phyloP scores from a whole-genome alignment of 2,329 filamentous ascomycete genomes.

The Fusarium subglutinans region DNA sequence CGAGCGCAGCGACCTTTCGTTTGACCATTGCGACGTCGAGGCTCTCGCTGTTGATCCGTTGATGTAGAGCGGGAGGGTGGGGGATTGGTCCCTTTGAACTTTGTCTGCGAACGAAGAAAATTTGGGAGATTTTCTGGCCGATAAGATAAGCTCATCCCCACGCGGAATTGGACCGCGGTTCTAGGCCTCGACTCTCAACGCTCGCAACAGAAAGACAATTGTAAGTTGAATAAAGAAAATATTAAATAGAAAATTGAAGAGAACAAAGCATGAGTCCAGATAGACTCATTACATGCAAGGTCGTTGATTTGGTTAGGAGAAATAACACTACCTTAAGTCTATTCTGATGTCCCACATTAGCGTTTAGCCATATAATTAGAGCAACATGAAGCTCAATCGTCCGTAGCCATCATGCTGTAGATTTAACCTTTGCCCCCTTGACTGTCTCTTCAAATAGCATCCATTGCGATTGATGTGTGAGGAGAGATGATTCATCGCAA shows the following conservation, averaged over 20 bases:
- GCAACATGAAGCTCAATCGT: background rate
- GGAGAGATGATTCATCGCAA: background rate
- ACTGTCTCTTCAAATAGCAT: fast-evolving
- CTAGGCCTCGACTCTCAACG: background rate
- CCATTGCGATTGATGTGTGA: background rate
- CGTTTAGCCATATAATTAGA: background rate
- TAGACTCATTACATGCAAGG: no score
- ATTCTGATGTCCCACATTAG: background rate
- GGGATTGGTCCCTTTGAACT: constrained; percentile 19
- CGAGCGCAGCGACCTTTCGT: constrained; percentile 88
- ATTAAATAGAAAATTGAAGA: background rate
- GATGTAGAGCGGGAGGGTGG: constrained; percentile 12
- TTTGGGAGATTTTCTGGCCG: constrained; percentile 32
- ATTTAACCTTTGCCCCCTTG: fast-evolving
- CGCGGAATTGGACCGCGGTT: constrained; percentile 29
- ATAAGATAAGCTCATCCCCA: constrained; percentile 29
- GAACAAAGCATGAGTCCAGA: fast-evolving
- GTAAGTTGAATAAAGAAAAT: background rate
- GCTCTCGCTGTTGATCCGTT: constrained; percentile 3
- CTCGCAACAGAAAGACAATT: background rate
- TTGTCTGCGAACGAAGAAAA: constrained; percentile 22
- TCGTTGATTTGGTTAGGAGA: no score
- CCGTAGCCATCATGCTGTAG: no score
- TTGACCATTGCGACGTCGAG: constrained; percentile 71
- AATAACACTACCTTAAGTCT: background rate